A percentile compares a stretch with the other conserved stretches of the same genome.
phyloP scores from a whole-genome alignment of 176 grass and related monocot genomes.

The Pontederia crassipes region DNA sequence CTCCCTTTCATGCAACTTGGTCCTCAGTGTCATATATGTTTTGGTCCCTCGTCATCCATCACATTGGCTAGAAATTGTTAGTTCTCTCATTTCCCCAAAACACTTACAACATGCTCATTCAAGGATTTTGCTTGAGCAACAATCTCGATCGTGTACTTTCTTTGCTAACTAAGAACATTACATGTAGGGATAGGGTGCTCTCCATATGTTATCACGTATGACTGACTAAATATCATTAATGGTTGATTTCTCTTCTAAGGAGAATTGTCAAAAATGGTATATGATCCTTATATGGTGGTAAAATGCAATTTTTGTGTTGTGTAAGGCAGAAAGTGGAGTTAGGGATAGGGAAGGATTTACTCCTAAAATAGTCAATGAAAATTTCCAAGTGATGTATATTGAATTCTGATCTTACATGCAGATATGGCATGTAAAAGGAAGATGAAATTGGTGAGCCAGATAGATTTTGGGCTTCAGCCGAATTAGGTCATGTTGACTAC shows the following conservation, averaged over 20 bases:
- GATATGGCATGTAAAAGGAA: slow-evolving; percentile 46
- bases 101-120: slow-evolving; percentile 78
- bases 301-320: slow-evolving; percentile 40
- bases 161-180: slow-evolving; percentile 33
- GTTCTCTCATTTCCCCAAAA: slow-evolving; percentile 46
- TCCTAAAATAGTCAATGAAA: slow-evolving; percentile 44
- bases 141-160: slow-evolving; percentile 22
- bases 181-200: slow-evolving; percentile 18
- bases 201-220: slow-evolving; percentile 61
- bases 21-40: slow-evolving; percentile 36
- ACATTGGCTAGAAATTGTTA: no score
- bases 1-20: slow-evolving; percentile 64
- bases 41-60: slow-evolving; percentile 10
- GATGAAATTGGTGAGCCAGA: slow-evolving; percentile 38
- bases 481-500: slow-evolving; percentile 62
- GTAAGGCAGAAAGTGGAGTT: slow-evolving; percentile 33
- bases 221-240: slow-evolving; percentile 46
- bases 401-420: slow-evolving; percentile 27
- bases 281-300: slow-evolving; percentile 48
- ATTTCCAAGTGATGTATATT: slow-evolving; percentile 51
- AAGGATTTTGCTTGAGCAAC: slow-evolving; percentile 38
- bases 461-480: slow-evolving; percentile 53
- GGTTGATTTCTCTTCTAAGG: slow-evolving; percentile 21
- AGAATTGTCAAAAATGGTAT: slow-evolving; percentile 30
- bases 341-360: slow-evolving; percentile 31